Evolutionary conservation across 2,329 filamentous ascomycete genomes (phyloP).

Genomic region (Aspergillus clavatus): DNA sequence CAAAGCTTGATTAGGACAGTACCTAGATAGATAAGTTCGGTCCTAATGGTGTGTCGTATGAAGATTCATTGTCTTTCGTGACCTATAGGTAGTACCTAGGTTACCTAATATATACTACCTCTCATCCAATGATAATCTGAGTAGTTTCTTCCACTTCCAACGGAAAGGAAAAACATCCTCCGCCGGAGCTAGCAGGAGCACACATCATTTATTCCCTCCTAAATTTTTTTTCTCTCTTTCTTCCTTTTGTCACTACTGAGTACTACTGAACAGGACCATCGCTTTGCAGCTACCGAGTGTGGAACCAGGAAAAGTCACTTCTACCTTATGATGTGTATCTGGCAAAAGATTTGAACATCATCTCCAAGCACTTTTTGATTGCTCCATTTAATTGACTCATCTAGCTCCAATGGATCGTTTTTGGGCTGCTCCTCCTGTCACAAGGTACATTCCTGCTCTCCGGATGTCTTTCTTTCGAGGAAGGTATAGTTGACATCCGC

Average conservation of each 20-base stretch:
- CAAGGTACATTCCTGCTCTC: constrained; percentile 49
- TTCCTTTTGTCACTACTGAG: constrained; percentile 3
- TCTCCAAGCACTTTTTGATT: background rate
- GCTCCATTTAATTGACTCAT: constrained; percentile 1
- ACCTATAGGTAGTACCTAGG: too few relatives aligned
- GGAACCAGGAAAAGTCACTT: background rate
- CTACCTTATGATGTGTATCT: background rate
- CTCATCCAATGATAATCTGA: too few relatives aligned
- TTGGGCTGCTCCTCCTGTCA: constrained; percentile 62
- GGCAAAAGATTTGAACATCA: background rate
- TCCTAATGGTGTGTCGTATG: too few relatives aligned
- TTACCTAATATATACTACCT: too few relatives aligned
- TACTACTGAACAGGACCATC: background rate
- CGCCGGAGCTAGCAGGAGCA: constrained; percentile 10
- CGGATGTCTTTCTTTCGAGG: background rate
- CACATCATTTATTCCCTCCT: constrained; percentile 17
- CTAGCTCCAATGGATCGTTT: constrained; percentile 53
- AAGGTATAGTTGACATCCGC: constrained; percentile 41
- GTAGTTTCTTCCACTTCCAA: background rate
- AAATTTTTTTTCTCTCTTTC: constrained; percentile 16
- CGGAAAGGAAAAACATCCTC: constrained; percentile 15
- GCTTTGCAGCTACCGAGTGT: too few relatives aligned
- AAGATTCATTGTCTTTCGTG: too few relatives aligned
- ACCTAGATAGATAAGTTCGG: too few relatives aligned
- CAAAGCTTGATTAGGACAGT: background rate